Base-by-base conservation (phyloP, 192 early-diverging fungal genomes). In the Bifiguratus adelaidae region DNA sequence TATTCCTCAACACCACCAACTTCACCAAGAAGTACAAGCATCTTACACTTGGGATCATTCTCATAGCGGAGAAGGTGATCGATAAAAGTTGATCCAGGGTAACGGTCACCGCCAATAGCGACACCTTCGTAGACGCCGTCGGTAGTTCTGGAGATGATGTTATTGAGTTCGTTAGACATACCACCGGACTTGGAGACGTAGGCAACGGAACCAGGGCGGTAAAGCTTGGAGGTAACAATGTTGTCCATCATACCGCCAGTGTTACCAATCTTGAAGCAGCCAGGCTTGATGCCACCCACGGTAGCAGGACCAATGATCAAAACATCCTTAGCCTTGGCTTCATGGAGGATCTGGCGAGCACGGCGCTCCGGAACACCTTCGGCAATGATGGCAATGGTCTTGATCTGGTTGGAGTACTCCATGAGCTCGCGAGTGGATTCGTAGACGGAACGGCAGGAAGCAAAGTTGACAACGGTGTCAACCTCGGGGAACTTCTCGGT, bases 181-280 rank as follows among this genome's bases (percentile, higher is more conserved):
- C 95, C 95, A 63, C 95, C 95, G 21, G 86, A 90, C 81, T 98
- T 98, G 63, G 91, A 95, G 34, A 98, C 95, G 59, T 98, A 98
- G 20, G 86, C 92, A 30, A 98, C 89, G 1, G 92, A 95, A 9
- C 95, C 95, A 19, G 91, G 68, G 33, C 95, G 85, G 72, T 98
- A 98, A 49, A 98, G 80, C 73, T 92, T 92, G 65, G 91, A 95
- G 13, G 91, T 72, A 4, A 92, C 91, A 70, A 98, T 95, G 76
- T 98, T 98, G 70, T 98, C 95, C 95, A 98, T 98, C 95, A 98
- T 98, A 51, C 95, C 95, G 63, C 95, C 95, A 37, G 95, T 98
- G 83, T 95, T 95, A 55, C 95, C 95, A 58, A 98, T 95, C 85
- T 98, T 98, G 84, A 93, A 98, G 71, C 92, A 95, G 0, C 95